Percentiles rank a stretch among this genome's conserved stretches.
Evolutionary conservation across 352 stramenopile genomes (phyloP).

Genomic region (Phytophthora fragariaefolia): DNA sequence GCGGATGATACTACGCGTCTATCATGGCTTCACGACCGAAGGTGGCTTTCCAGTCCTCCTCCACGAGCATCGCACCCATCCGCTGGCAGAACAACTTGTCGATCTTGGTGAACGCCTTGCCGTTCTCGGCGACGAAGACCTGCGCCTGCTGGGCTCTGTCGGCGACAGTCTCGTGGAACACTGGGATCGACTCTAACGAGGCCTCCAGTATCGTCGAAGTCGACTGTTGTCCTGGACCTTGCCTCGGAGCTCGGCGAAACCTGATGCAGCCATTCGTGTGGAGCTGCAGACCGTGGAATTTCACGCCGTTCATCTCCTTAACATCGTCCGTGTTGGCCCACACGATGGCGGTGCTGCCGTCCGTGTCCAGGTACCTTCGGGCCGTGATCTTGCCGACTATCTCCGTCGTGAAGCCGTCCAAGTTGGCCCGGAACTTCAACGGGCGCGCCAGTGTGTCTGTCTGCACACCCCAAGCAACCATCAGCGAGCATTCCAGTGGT

Average conservation of each 20-base stretch:
- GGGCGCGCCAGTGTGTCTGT: constrained; percentile 5
- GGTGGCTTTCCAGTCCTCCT: constrained; percentile 41
- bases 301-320: constrained; percentile 10
- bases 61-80: constrained; percentile 25
- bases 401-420: constrained; percentile 19
- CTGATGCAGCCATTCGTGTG: constrained; percentile 33
- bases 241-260: constrained; percentile 13
- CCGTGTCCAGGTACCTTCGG: constrained; percentile 14
- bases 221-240: constrained; percentile 13
- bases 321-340: constrained; percentile 13
- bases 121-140: constrained; percentile 23
- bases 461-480: constrained; percentile 8
- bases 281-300: constrained; percentile 11
- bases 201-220: constrained; percentile 48
- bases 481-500: background rate
- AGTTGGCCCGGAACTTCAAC: constrained; percentile 15
- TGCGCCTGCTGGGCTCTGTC: constrained; percentile 35
- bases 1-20: background rate
- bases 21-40: constrained; percentile 3
- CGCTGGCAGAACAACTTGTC: constrained; percentile 33
- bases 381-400: constrained; percentile 13
- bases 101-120: constrained; percentile 24
- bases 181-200: constrained; percentile 46
- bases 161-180: constrained; percentile 52
- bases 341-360: constrained; percentile 2